phyloP scores from a whole-genome alignment of 495 filamentous ascomycete genomes.

The Hypoxylon lenormandii region DNA sequence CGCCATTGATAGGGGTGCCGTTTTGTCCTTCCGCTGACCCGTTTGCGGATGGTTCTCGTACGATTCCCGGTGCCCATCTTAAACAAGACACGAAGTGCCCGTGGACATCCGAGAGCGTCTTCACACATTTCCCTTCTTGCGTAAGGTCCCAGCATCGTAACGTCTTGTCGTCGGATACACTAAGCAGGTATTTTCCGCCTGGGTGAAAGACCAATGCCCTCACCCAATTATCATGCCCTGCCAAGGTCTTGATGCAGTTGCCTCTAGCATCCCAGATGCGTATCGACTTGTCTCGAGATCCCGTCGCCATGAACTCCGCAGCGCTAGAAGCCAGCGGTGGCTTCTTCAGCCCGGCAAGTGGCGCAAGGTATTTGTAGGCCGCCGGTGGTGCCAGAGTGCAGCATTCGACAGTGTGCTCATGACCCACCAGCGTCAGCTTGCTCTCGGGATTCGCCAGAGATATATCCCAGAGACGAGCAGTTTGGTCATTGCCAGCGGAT shows the following conservation, averaged over 20 bases:
- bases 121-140: slow-evolving; percentile 91
- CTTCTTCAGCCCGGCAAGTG: slow-evolving; percentile 86
- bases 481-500: slow-evolving; percentile 83
- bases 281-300: slow-evolving; percentile 90
- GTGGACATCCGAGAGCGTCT: slow-evolving; percentile 81
- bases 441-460: slow-evolving; percentile 75
- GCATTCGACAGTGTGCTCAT: slow-evolving; percentile 91
- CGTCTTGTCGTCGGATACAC: slow-evolving; percentile 88
- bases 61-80: slow-evolving; percentile 86
- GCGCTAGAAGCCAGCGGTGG: slow-evolving; percentile 76
- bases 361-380: slow-evolving; percentile 78
- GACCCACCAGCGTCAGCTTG: slow-evolving; percentile 84
- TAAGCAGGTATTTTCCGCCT: slow-evolving; percentile 90
- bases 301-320: slow-evolving; percentile 91
- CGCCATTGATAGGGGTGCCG: slow-evolving; percentile 61
- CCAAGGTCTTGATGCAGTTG: slow-evolving; percentile 84
- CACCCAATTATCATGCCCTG: slow-evolving; percentile 97
- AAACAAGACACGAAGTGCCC: slow-evolving; percentile 89
- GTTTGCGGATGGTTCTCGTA: slow-evolving; percentile 67
- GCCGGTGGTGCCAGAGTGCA: slow-evolving; percentile 86
- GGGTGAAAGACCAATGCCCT: slow-evolving; percentile 89
- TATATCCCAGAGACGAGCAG: slow-evolving; percentile 85
- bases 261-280: slow-evolving; percentile 89
- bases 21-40: slow-evolving; percentile 65
- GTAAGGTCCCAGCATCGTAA: slow-evolving; percentile 93